These are phyloP conservation scores for Cadophora malorum DNA, from an alignment of 2,329 filamentous ascomycete species.

Conservation along the genomic window DNA sequence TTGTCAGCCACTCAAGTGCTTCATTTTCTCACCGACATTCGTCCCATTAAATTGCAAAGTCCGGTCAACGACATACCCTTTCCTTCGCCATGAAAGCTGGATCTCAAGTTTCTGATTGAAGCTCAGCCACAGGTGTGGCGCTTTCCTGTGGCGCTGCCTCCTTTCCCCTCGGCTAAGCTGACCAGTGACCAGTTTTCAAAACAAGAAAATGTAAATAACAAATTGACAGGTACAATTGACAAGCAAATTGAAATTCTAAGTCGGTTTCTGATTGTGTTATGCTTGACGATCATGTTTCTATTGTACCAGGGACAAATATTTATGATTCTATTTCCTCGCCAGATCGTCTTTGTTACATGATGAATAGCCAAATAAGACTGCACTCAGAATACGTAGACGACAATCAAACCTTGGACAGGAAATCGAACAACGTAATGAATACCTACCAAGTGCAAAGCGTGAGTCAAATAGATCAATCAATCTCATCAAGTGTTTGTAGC, in stretches of 20 bases:
- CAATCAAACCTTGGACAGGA: too few species aligned
- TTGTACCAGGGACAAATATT: not conserved
- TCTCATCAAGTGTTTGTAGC: not conserved
- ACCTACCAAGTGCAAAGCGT: too few species aligned
- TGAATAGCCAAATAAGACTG: too few species aligned
- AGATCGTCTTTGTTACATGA: too few species aligned
- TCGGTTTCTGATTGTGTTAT: too few species aligned
- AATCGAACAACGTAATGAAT: too few species aligned
- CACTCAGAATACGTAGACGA: too few species aligned
- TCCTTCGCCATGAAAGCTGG: not conserved
- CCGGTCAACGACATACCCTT: not conserved
- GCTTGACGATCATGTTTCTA: not conserved
- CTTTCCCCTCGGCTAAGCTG: too few species aligned
- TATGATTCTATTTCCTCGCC: not conserved
- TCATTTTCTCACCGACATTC: not conserved
- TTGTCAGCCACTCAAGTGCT: not conserved
- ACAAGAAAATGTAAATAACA: not conserved
- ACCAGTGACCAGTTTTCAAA: not conserved
- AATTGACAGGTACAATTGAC: not conserved
- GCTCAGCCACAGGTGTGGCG: constrained; percentile 9
- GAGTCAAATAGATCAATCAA: too few species aligned
- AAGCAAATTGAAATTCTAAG: too few species aligned
- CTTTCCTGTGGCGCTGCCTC: not conserved
- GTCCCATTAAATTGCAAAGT: too few species aligned
- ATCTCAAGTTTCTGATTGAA: not conserved